A percentile compares a stretch with the other conserved stretches of the same genome.
phyloP scores from a whole-genome alignment of 1,284 basidiomycete genomes.

The Meira nashicola region DNA sequence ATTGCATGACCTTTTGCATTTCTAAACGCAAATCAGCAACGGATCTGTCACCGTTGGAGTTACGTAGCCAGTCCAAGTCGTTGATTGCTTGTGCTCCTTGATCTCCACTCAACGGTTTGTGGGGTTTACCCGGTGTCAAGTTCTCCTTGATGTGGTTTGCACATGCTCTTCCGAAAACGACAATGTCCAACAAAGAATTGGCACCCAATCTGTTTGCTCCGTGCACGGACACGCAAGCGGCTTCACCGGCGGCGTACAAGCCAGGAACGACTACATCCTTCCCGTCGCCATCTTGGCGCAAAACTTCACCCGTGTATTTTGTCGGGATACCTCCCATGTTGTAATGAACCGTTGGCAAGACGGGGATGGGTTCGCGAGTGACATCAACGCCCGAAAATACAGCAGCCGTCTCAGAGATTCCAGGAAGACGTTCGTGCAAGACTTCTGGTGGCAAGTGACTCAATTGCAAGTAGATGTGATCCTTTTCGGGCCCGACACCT shows the following conservation, averaged over 20 bases:
- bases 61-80: conserved; percentile 82
- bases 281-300: conserved; percentile 63
- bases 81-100: conserved; percentile 81
- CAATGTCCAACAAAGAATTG: conserved; percentile 97
- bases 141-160: conserved; percentile 96
- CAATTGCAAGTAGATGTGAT: conserved; percentile 94
- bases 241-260: conserved; percentile 96
- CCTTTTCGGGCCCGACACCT: conserved; percentile 97
- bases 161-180: conserved; percentile 97
- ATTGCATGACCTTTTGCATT: conserved; percentile 99
- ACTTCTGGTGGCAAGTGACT: conserved; percentile 94
- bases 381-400: conserved; percentile 99
- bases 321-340: conserved; percentile 97
- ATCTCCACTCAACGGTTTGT: conserved; percentile 81
- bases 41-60: conserved; percentile 68
- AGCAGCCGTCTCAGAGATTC: conserved; percentile 98
- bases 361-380: conserved; percentile 84
- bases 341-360: conserved; percentile 57
- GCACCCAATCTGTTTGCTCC: conserved; percentile 99
- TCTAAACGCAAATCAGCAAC: conserved; percentile 86
- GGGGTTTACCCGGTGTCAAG: conserved; percentile 80
- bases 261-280: conserved; percentile 94
- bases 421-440: conserved; percentile 92
- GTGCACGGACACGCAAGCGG: conserved; percentile 97
- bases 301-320: conserved; percentile 93